A percentile compares a stretch with the other conserved stretches of the same genome.
Conservation (phyloP, 257 asterid genomes). For the Penstemon eatonii region DNA sequence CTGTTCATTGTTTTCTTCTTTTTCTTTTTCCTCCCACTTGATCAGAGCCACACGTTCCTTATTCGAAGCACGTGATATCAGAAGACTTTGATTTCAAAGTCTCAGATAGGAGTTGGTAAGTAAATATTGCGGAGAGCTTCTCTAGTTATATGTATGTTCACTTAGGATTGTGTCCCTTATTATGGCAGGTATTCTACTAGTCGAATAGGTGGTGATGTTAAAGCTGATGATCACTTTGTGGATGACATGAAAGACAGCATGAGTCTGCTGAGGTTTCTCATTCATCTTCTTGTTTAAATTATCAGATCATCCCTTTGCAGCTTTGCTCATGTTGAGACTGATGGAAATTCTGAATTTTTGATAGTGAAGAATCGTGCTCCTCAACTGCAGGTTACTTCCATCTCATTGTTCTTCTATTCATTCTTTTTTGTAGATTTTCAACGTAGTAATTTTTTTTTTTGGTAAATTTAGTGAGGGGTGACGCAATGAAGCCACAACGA, state of each 20-base stretch:
- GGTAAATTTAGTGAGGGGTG: no score
- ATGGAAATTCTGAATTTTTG: constrained; percentile 25
- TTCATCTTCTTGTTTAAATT: constrained; percentile 25
- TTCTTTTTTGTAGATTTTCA: constrained; percentile 10
- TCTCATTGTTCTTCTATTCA: constrained; percentile 24
- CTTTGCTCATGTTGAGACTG: constrained; percentile 25
- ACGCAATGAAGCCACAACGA: no score
- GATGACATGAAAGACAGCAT: constrained; percentile 47
- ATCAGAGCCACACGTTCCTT: constrained; percentile 40
- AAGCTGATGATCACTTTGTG: constrained; percentile 36
- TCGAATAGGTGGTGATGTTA: constrained; percentile 32
- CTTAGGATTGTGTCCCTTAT: constrained; percentile 24
- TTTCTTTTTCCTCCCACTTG: constrained; percentile 21
- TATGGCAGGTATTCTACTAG: constrained; percentile 46
- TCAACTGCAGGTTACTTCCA: constrained; percentile 60
- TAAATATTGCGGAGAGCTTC: constrained; percentile 14
- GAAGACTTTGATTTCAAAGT: constrained; percentile 30
- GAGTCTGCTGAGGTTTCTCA: constrained; percentile 58
- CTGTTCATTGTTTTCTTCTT: constrained; percentile 1
- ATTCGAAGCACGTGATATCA: constrained; percentile 36
- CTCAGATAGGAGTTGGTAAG: constrained; percentile 56
- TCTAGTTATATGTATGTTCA: constrained; percentile 4
- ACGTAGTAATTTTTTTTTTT: background rate
- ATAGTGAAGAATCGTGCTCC: constrained; percentile 81
- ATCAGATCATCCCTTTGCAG: constrained; percentile 16